A percentile compares a stretch with the other conserved stretches of the same genome.
Conservation (phyloP, 2,329 filamentous ascomycete species). For the Penicillium sp. region DNA sequence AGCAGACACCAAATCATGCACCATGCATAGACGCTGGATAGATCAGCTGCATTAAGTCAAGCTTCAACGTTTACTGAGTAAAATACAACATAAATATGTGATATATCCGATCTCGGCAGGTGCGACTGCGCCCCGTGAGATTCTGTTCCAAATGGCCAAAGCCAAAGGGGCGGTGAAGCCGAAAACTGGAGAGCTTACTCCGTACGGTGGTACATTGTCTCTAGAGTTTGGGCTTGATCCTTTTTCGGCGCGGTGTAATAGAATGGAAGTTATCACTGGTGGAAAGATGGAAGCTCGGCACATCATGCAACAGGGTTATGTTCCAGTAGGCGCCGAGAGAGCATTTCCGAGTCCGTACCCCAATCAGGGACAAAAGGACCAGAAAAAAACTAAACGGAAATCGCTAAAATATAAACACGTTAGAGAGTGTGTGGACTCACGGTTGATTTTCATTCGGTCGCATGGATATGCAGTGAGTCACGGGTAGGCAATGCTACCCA, state of each 20-base stretch:
- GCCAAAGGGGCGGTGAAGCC: slow-evolving; percentile 13
- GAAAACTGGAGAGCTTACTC: background rate
- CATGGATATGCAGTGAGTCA: slow-evolving; percentile 3
- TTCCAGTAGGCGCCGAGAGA: slow-evolving; percentile 7
- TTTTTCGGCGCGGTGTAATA: background rate
- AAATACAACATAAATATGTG: background rate
- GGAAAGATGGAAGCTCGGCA: background rate
- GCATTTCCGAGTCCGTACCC: background rate
- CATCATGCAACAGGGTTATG: slow-evolving; percentile 5
- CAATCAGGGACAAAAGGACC: background rate
- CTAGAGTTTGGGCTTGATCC: slow-evolving; percentile 1
- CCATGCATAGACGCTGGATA: slow-evolving; percentile 4
- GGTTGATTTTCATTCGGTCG: background rate
- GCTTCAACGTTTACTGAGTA: slow-evolving; percentile 8
- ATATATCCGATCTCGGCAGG: slow-evolving; percentile 3
- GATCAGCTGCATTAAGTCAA: slow-evolving; percentile 17
- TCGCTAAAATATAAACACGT: slow-evolving; percentile 3
- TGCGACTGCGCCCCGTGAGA: slow-evolving; percentile 9
- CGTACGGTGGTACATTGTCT: slow-evolving; percentile 1
- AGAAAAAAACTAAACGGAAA: background rate
- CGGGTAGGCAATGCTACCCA: slow-evolving; percentile 11
- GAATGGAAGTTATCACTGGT: slow-evolving; percentile 1
- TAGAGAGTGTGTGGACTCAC: background rate
- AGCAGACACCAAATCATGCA: slow-evolving; percentile 2
- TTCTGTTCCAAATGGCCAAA: background rate